Percentiles rank a stretch among this genome's conserved stretches.
phyloP scores from a whole-genome alignment of 148 eudicot species.

The Silene conica region DNA sequence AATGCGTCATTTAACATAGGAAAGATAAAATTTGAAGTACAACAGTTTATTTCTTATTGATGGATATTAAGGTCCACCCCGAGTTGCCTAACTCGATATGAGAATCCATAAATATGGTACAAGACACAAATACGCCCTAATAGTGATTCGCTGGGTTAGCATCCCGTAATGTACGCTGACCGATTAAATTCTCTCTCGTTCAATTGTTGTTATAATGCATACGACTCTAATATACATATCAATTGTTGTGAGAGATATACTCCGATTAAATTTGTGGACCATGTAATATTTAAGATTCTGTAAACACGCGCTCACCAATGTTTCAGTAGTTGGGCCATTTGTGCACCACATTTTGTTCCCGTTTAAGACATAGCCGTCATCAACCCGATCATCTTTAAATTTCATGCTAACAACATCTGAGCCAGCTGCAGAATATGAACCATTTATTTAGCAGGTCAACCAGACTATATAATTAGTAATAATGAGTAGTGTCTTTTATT shows the following conservation, averaged over 20 bases:
- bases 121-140: no score
- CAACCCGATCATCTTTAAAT: constrained; percentile 85
- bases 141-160: no score
- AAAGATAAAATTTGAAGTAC: background rate
- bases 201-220: no score
- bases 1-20: background rate
- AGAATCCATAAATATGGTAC: no score
- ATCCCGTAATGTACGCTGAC: background rate
- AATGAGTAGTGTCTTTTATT: background rate
- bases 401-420: constrained; percentile 99
- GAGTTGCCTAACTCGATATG: no score
- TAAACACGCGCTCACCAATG: constrained; percentile 50
- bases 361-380: constrained; percentile 81
- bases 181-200: background rate
- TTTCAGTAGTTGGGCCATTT: constrained; percentile 90
- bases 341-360: constrained; percentile 99
- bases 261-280: background rate
- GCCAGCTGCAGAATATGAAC: constrained; percentile 56
- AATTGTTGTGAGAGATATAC: no score
- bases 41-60: background rate
- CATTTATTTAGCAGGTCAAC: constrained; percentile 12
- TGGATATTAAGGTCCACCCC: background rate
- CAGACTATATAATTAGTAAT: background rate
- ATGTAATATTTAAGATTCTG: background rate
- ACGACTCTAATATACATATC: no score